A percentile compares a stretch with the other conserved stretches of the same genome.
These are phyloP conservation scores for Calonectria fujianensis DNA, from an alignment of 2,329 filamentous ascomycete species.

Conservation along the genomic window DNA sequence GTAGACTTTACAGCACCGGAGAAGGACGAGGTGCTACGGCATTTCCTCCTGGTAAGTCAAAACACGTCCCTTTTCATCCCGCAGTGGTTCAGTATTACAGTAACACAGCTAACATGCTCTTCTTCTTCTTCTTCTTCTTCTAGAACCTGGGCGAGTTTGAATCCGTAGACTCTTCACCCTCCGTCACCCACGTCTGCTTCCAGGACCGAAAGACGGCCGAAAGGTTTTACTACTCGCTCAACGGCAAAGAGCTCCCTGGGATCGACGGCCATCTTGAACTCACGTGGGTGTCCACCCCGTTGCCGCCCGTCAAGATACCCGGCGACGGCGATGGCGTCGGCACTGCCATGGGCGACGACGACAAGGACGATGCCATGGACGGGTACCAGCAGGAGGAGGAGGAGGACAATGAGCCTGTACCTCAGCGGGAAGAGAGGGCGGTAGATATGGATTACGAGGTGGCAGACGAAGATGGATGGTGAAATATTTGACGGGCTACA, in stretches of 20 bases:
- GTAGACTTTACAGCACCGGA: conserved; percentile 77
- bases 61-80: not conserved
- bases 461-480: conserved; percentile 71
- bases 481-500: conserved; percentile 32
- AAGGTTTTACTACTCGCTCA: conserved; percentile 77
- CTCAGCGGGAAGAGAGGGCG: conserved; percentile 57
- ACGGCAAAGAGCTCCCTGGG: conserved; percentile 75
- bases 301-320: conserved; percentile 49
- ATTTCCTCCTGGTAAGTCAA: conserved; percentile 79
- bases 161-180: conserved; percentile 70
- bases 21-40: conserved; percentile 81
- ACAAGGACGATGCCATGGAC: conserved; percentile 54
- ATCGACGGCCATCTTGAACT: conserved; percentile 78
- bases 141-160: conserved; percentile 79
- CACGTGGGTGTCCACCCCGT: conserved; percentile 72
- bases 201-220: conserved; percentile 83
- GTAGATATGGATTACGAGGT: conserved; percentile 73
- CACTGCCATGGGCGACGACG: conserved; percentile 30
- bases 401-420: conserved; percentile 42
- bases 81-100: not conserved
- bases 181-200: conserved; percentile 75
- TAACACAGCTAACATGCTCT: conserved; percentile 20
- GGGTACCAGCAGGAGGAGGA: conserved; percentile 43
- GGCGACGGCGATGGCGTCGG: conserved; percentile 36
- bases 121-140: too few species aligned